Evolutionary conservation across 2,329 filamentous ascomycete genomes (phyloP).

Genomic region (Aspergillus sojae): DNA sequence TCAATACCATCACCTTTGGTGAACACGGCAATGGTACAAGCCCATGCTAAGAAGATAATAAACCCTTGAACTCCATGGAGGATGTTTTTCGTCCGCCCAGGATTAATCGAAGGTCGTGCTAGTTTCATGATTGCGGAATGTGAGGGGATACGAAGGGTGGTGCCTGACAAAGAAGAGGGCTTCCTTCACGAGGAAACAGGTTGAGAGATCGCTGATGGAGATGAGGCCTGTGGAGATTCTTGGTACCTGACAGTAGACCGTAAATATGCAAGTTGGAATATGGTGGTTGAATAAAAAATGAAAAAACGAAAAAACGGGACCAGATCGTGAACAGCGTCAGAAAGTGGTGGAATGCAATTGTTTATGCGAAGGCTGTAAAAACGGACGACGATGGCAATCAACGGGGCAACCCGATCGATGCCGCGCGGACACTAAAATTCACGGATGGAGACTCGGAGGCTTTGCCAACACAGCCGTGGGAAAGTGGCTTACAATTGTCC

Average conservation of each 20-base stretch:
- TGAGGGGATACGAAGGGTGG: constrained; percentile 22
- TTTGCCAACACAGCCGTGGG: constrained; percentile 3
- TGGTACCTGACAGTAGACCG: background rate
- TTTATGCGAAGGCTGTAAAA: constrained; percentile 26
- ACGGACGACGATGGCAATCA: constrained; percentile 19
- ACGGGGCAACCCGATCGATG: constrained; percentile 29
- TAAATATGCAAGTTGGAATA: background rate
- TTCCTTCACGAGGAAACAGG: constrained; percentile 14
- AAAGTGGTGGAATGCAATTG: constrained; percentile 21
- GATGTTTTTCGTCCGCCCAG: constrained; percentile 59
- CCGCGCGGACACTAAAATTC: constrained; percentile 23
- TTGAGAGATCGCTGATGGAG: too few relatives aligned
- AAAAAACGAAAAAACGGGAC: background rate
- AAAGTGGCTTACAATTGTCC: background rate
- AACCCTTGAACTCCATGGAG: constrained; percentile 58
- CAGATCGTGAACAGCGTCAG: background rate
- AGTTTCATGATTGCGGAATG: constrained; percentile 28
- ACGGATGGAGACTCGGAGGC: constrained; percentile 6
- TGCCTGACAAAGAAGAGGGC: constrained; percentile 15
- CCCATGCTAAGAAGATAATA: constrained; percentile 61
- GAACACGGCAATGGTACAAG: constrained; percentile 60
- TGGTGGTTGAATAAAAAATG: background rate
- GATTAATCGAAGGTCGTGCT: constrained; percentile 41
- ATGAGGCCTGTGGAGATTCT: background rate
- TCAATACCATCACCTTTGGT: constrained; percentile 57